phyloP scores from a whole-genome alignment of 176 grass and related monocot species.

The Juncus inflexus region DNA sequence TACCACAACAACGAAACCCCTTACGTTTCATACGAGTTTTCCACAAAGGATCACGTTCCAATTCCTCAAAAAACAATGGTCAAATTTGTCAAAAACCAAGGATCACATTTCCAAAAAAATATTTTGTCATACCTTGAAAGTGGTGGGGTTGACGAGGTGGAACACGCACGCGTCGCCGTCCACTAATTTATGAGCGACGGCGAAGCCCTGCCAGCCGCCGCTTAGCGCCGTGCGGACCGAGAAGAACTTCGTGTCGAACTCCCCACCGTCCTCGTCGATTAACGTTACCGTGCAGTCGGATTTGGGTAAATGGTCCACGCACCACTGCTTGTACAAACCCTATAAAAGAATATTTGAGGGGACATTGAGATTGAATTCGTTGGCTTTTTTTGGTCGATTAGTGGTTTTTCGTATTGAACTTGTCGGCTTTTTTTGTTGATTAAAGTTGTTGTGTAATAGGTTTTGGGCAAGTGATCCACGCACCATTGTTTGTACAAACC shows the following conservation, averaged over 20 bases:
- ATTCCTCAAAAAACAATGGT: no score
- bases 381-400: no score
- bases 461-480: conserved; percentile 53
- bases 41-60: no score
- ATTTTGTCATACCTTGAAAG: conserved; percentile 45
- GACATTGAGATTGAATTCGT: no score
- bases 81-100: neutral
- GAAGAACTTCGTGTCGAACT: conserved; percentile 58
- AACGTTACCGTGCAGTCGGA: conserved; percentile 47
- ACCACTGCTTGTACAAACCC: conserved; percentile 63
- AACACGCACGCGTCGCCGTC: conserved; percentile 69
- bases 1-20: no score
- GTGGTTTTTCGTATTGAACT: conserved; percentile 36
- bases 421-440: conserved; percentile 54
- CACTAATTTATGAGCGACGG: conserved; percentile 51
- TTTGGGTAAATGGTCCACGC: conserved; percentile 59
- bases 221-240: conserved; percentile 63
- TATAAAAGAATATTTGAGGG: neutral
- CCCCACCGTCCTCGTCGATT: conserved; percentile 54
- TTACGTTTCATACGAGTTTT: no score
- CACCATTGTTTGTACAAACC: conserved; percentile 63
- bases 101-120: neutral
- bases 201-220: conserved; percentile 73
- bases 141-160: conserved; percentile 60
- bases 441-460: conserved; percentile 47